Percentiles rank a stretch among this genome's conserved stretches.
Evolutionary conservation across 2,329 filamentous ascomycete species (phyloP).

Genomic region (Hymenoscyphus occultus): DNA sequence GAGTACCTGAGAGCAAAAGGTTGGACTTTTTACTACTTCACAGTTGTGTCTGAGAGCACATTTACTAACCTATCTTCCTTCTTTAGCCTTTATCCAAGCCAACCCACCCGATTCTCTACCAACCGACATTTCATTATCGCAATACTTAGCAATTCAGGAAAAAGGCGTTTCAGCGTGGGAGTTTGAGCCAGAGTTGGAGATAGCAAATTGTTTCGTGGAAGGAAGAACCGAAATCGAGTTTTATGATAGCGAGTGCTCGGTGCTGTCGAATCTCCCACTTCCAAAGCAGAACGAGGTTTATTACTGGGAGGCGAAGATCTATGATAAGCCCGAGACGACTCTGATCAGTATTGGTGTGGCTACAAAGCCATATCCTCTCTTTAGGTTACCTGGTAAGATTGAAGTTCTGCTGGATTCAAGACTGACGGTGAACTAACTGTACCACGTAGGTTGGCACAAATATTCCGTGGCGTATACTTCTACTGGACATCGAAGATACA

Average conservation of each 20-base stretch:
- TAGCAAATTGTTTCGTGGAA: conserved; percentile 98
- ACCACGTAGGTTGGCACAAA: conserved; percentile 74
- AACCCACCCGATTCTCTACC: conserved; percentile 94
- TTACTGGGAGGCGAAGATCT: conserved; percentile 99
- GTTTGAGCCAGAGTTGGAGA: conserved; percentile 97
- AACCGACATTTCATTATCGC: conserved; percentile 95
- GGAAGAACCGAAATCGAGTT: conserved; percentile 96
- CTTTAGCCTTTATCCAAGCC: conserved; percentile 81
- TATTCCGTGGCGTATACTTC: conserved; percentile 90
- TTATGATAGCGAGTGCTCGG: conserved; percentile 96
- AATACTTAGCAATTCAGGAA: conserved; percentile 97
- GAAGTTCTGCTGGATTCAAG: background rate
- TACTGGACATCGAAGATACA: conserved; percentile 79
- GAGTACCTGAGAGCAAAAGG: conserved; percentile 96
- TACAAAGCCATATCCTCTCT: conserved; percentile 95
- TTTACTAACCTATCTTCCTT: conserved; percentile 6
- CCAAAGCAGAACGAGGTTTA: conserved; percentile 99
- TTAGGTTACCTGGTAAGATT: conserved; percentile 79
- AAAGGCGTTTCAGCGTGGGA: conserved; percentile 99
- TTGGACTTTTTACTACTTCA: conserved; percentile 40
- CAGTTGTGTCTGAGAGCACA: background rate
- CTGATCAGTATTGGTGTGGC: conserved; percentile 88
- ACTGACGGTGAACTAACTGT: background rate
- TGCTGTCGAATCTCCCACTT: conserved; percentile 76
- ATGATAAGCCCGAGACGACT: conserved; percentile 90